These are phyloP conservation scores for Candida alai DNA, from an alignment of 805 yeast species.

Conservation along the genomic window DNA sequence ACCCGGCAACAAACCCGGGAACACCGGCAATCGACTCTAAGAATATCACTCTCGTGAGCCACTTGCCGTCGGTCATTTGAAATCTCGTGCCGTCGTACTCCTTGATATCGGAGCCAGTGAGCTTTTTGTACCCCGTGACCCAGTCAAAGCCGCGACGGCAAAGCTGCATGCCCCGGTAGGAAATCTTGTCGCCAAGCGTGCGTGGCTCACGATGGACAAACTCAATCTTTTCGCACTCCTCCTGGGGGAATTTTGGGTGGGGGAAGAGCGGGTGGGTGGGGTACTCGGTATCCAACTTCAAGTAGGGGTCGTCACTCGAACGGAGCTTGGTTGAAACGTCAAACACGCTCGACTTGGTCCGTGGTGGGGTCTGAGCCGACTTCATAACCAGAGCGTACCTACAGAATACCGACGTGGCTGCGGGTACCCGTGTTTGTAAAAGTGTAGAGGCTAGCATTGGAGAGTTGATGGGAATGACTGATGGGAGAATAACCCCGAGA, in stretches of 20 bases:
- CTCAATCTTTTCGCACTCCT: conserved; percentile 35
- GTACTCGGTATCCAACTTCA: conserved; percentile 29
- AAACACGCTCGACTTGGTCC: conserved; percentile 9
- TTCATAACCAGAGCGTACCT: conserved; percentile 5
- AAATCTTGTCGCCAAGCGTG: conserved; percentile 48
- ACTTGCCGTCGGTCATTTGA: conserved; percentile 57
- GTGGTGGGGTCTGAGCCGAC: not conserved
- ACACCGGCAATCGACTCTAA: conserved; percentile 74
- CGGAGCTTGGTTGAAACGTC: conserved; percentile 25
- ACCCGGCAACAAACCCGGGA: conserved; percentile 78
- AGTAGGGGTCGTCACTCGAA: conserved; percentile 17
- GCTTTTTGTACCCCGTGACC: conserved; percentile 63
- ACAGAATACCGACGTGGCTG: not conserved
- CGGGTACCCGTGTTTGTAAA: conserved; percentile 1
- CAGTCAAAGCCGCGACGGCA: conserved; percentile 54
- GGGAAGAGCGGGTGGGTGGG: conserved; percentile 39
- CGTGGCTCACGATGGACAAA: conserved; percentile 51
- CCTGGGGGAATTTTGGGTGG: conserved; percentile 29
- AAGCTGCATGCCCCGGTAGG: conserved; percentile 42
- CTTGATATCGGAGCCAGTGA: conserved; percentile 30
- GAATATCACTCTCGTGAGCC: conserved; percentile 61
- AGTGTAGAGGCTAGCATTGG: conserved; percentile 5
- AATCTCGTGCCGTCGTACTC: conserved; percentile 38
- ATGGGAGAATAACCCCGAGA: no score
- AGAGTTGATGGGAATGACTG: no score